Base-by-base conservation (phyloP, 192 early-diverging fungal genomes). In the Phlyctochytrium arcticum region DNA sequence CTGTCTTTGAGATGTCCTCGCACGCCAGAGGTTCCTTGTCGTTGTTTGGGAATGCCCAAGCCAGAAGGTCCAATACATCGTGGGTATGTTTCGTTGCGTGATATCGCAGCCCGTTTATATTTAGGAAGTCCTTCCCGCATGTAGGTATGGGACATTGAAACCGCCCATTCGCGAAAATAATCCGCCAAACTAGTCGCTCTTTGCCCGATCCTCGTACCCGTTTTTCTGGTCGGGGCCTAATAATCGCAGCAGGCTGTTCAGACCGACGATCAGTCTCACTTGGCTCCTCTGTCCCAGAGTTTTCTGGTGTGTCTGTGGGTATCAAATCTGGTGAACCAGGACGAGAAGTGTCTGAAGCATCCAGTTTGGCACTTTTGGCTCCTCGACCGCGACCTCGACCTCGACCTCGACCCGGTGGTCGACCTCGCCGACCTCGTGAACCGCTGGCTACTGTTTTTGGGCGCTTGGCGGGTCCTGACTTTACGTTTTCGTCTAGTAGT, bases 71-170 rank as follows among this genome's bases (percentile, higher is more conserved):
- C 21, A 62, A n/a, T 26, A 62, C 30, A 5, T 69, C 58, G 33
- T 69, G 67, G 5, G 54, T 30, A 36, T 69, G 53, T n/a, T 60
- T 60, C 5, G 15, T 6, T 10, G 27, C 2, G 26, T 69, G 67
- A 29, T 69, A 69, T 31, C 37, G 32, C 12, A 62, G 23, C 7
- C 67, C 67, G 21, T 36, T 30, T 12, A 62, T 21, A 42, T 60
- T 69, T 17, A 55, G 24, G 54, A 69, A 62, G 27, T 47, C 49
- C 37, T 61, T 69, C n/a, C 46, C 44, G 51, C 67, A 69, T 5
- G 29, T 8, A 3, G 58, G 57, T 27, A 69, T 9, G 36, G 21
- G 23, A 44, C 67, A 69, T 19, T 69, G 60, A 57, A 31, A 62
- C 34, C 67, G 67, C 21, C 26, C 24, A 5, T 32, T 42, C 17